Percentiles rank a stretch among this genome's conserved stretches.
These are phyloP conservation scores for Verticillium zaregamsianum DNA, from an alignment of 2,329 filamentous ascomycete genomes.

Conservation along the genomic window DNA sequence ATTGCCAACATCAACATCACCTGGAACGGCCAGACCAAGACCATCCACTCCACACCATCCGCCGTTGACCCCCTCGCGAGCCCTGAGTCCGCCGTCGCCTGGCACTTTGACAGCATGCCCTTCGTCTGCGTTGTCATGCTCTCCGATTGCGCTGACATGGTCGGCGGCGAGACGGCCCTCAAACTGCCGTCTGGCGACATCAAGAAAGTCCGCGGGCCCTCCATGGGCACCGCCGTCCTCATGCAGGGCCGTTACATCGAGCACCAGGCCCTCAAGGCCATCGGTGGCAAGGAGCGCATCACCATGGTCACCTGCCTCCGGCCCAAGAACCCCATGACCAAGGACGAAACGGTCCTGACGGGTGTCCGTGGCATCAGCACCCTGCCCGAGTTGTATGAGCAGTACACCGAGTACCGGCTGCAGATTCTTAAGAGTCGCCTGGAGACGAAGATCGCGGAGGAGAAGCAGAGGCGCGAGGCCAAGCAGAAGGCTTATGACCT, in stretches of 20 bases:
- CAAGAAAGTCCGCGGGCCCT: slow-evolving; percentile 54
- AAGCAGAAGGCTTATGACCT: background rate
- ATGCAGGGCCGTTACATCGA: slow-evolving; percentile 65
- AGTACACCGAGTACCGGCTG: slow-evolving; percentile 59
- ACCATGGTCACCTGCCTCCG: slow-evolving; percentile 64
- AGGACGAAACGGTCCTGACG: slow-evolving; percentile 57
- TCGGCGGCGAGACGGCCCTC: slow-evolving; percentile 62
- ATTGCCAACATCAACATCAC: slow-evolving; percentile 40
- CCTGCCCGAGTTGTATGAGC: slow-evolving; percentile 52
- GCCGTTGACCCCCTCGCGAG: slow-evolving; percentile 40
- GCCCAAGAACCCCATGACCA: slow-evolving; percentile 46
- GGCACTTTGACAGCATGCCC: slow-evolving; percentile 62
- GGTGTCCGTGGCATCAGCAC: slow-evolving; percentile 51
- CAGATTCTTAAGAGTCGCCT: slow-evolving; percentile 57
- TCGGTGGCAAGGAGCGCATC: slow-evolving; percentile 58
- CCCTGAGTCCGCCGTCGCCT: slow-evolving; percentile 52
- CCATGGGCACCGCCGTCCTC: slow-evolving; percentile 60
- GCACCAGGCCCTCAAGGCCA: slow-evolving; percentile 56
- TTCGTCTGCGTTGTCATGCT: slow-evolving; percentile 70
- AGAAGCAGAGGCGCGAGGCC: background rate
- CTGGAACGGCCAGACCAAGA: background rate
- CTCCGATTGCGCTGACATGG: slow-evolving; percentile 57
- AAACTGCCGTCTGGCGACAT: slow-evolving; percentile 46
- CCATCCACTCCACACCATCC: slow-evolving; percentile 37
- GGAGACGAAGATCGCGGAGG: slow-evolving; percentile 5